A percentile compares a stretch with the other conserved stretches of the same genome.
These are phyloP conservation scores for Hapsidospora chrysogenum DNA, from an alignment of 495 filamentous ascomycete genomes.

Conservation along the genomic window DNA sequence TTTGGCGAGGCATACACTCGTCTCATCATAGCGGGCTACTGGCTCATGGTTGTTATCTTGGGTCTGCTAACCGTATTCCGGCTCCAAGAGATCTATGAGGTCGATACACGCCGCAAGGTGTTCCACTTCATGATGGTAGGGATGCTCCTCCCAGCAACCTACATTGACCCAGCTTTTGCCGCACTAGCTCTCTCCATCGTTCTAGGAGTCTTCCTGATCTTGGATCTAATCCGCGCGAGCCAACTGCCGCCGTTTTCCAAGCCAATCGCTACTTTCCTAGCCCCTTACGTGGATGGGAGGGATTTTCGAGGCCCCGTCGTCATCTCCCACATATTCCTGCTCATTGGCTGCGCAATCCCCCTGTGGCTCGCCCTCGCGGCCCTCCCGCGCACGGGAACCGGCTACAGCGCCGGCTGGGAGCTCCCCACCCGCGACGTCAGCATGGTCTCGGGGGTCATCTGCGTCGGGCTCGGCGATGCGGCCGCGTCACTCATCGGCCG, in stretches of 20 bases:
- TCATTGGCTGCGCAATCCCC: constrained; percentile 91
- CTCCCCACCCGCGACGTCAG: constrained; percentile 51
- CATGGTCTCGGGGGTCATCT: constrained; percentile 82
- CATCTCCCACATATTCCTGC: constrained; percentile 85
- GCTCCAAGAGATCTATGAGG: constrained; percentile 55
- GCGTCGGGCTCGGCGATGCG: constrained; percentile 89
- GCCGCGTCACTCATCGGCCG: constrained; percentile 85
- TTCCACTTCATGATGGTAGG: constrained; percentile 97
- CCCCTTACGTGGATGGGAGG: constrained; percentile 86
- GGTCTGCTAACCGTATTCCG: constrained; percentile 60
- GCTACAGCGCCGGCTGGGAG: constrained; percentile 54
- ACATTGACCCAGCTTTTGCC: constrained; percentile 69
- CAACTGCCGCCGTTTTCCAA: constrained; percentile 79
- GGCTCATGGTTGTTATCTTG: constrained; percentile 42
- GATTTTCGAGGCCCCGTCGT: constrained; percentile 90
- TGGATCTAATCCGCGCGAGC: constrained; percentile 77
- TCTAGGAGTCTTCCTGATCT: constrained; percentile 66
- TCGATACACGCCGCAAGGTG: constrained; percentile 94
- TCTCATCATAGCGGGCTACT: constrained; percentile 63
- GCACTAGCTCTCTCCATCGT: constrained; percentile 60
- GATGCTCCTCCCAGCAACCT: constrained; percentile 79
- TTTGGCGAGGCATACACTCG: constrained; percentile 69
- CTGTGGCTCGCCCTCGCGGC: constrained; percentile 73
- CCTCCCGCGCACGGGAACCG: constrained; percentile 33
- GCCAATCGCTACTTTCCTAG: constrained; percentile 68